A percentile compares a stretch with the other conserved stretches of the same genome.
phyloP scores from a whole-genome alignment of 768 basidiomycete species.

The Lyophyllum decastes region DNA sequence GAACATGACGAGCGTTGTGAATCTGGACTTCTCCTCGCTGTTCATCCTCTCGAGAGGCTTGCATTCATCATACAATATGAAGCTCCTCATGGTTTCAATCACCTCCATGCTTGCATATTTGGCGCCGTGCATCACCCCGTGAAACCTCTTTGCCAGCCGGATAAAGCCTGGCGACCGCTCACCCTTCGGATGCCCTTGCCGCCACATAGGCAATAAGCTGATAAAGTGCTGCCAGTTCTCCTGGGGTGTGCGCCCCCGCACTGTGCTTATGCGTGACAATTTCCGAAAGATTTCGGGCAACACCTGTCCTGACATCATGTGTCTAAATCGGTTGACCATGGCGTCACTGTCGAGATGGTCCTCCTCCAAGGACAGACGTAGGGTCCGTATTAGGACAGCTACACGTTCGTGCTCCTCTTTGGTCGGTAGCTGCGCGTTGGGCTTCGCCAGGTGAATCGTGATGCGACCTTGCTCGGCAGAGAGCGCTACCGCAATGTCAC shows the following conservation, averaged over 20 bases:
- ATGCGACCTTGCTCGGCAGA: slow-evolving; percentile 9
- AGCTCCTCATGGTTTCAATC: slow-evolving; percentile 7
- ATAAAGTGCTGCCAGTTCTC: slow-evolving; percentile 6
- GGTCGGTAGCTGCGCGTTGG: slow-evolving; percentile 8
- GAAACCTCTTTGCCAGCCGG: not conserved
- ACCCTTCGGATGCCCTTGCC: slow-evolving; percentile 5
- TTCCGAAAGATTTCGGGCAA: slow-evolving; percentile 13
- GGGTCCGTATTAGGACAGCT: slow-evolving; percentile 5
- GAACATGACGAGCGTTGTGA: slow-evolving; percentile 1
- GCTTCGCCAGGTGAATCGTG: slow-evolving; percentile 11
- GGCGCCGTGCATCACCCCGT: not conserved
- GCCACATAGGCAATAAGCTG: slow-evolving; percentile 7
- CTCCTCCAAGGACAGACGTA: slow-evolving; percentile 7
- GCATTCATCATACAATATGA: slow-evolving; percentile 4
- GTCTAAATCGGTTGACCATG: slow-evolving; percentile 3
- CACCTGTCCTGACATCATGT: slow-evolving; percentile 6
- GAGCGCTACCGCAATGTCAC: slow-evolving; percentile 14
- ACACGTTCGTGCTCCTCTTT: slow-evolving; percentile 8
- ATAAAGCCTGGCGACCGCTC: slow-evolving; percentile 13
- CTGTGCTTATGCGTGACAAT: slow-evolving; percentile 5
- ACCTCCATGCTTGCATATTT: slow-evolving; percentile 1
- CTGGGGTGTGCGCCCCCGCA: not conserved
- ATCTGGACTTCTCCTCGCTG: slow-evolving; percentile 1
- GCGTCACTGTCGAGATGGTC: not conserved
- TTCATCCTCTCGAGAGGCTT: not conserved